phyloP scores from a whole-genome alignment of 2,329 filamentous ascomycete species.

The Herpotrichia juniperi region DNA sequence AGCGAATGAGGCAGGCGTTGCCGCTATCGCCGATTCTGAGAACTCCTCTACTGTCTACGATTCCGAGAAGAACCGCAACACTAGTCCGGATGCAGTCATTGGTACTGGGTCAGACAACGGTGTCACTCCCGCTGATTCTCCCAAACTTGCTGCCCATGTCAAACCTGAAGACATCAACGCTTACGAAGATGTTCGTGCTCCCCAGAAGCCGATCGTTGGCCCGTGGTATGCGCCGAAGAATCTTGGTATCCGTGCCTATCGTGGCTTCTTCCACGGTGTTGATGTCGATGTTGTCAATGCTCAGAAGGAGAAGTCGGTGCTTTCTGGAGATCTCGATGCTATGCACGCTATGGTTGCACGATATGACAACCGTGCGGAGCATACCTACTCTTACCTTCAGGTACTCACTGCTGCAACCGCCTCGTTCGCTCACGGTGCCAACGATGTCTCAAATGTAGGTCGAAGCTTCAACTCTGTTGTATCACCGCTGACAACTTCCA shows the following conservation, averaged over 20 bases:
- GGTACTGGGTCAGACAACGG: neutral
- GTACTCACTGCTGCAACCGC: slow-evolving; percentile 67
- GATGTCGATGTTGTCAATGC: slow-evolving; percentile 56
- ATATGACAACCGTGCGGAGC: slow-evolving; percentile 65
- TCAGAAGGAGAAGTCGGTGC: slow-evolving; percentile 51
- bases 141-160: slow-evolving; percentile 3
- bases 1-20: slow-evolving; percentile 51
- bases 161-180: slow-evolving; percentile 6
- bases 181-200: slow-evolving; percentile 17
- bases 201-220: slow-evolving; percentile 39
- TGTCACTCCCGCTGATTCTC: slow-evolving; percentile 18
- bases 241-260: slow-evolving; percentile 55
- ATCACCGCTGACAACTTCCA: slow-evolving; percentile 1
- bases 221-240: slow-evolving; percentile 52
- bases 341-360: slow-evolving; percentile 64
- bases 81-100: neutral
- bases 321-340: slow-evolving; percentile 60
- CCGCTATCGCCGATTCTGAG: slow-evolving; percentile 21
- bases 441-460: slow-evolving; percentile 64
- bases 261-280: slow-evolving; percentile 56
- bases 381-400: slow-evolving; percentile 53
- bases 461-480: neutral
- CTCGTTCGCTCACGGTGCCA: slow-evolving; percentile 74
- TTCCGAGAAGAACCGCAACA: slow-evolving; percentile 30
- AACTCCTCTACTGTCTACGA: slow-evolving; percentile 8